Evolutionary conservation across 1,284 basidiomycete species (phyloP).

Genomic region (Taiwanofungus camphoratus): DNA sequence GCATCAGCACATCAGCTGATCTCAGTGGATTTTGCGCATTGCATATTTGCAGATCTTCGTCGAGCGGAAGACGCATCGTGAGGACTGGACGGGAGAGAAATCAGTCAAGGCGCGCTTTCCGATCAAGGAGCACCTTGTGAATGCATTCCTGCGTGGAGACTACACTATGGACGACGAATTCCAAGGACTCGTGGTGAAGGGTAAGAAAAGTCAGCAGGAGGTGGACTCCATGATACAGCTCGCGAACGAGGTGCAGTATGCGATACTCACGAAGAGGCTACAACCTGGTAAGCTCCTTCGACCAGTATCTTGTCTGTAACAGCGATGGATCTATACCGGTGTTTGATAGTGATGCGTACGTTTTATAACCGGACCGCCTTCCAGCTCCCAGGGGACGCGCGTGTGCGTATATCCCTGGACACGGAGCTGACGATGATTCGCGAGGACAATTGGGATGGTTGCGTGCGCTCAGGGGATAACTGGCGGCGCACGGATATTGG

Average conservation of each 20-base stretch:
- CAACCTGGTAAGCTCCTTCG: constrained; percentile 56
- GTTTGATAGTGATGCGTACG: constrained; percentile 79
- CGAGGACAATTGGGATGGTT: constrained; percentile 96
- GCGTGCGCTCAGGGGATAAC: constrained; percentile 73
- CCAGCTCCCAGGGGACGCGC: constrained; percentile 96
- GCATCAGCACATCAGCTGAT: neutral
- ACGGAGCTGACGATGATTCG: constrained; percentile 92
- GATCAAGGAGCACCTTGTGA: constrained; percentile 93
- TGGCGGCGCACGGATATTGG: constrained; percentile 95
- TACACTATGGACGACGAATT: constrained; percentile 96
- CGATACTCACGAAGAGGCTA: constrained; percentile 80
- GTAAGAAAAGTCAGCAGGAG: constrained; percentile 93
- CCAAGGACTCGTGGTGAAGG: constrained; percentile 82
- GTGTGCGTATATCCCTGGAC: constrained; percentile 96
- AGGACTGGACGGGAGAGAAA: constrained; percentile 99
- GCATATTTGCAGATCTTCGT: constrained; percentile 96
- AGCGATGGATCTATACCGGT: neutral
- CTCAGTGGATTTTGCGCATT: too few species aligned
- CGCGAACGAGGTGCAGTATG: constrained; percentile 94
- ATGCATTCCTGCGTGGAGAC: constrained; percentile 85
- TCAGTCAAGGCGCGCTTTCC: constrained; percentile 98
- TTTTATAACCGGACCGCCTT: constrained; percentile 99
- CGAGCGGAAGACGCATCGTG: constrained; percentile 97
- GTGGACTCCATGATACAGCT: constrained; percentile 95
- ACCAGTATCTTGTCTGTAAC: too few species aligned